phyloP scores from a whole-genome alignment of 164 flowering plant species.

The Vitis cinerea region DNA sequence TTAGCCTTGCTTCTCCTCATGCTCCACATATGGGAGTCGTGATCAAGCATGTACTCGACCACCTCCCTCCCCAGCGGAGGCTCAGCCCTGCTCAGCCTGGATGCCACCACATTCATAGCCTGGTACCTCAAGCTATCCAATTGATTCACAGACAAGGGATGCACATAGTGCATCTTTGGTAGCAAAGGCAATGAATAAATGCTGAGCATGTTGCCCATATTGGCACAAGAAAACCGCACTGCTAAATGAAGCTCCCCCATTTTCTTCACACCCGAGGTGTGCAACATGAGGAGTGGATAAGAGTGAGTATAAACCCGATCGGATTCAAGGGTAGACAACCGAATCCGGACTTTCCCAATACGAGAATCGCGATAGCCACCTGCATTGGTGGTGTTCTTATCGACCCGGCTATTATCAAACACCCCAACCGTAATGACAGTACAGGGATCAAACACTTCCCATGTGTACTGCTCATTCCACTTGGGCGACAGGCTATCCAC shows the following conservation, averaged over 20 bases:
- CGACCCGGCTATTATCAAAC: slow-evolving; percentile 49
- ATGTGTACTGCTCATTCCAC: slow-evolving; percentile 77
- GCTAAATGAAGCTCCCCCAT: slow-evolving; percentile 78
- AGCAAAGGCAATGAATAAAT: slow-evolving; percentile 54
- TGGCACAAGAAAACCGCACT: slow-evolving; percentile 53
- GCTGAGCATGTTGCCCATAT: slow-evolving; percentile 47
- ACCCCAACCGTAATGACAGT: slow-evolving; percentile 65
- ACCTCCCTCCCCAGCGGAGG: slow-evolving; percentile 63
- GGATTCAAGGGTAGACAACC: slow-evolving; percentile 58
- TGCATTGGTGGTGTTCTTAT: slow-evolving; percentile 24
- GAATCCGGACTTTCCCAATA: slow-evolving; percentile 63
- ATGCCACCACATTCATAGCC: slow-evolving; percentile 50
- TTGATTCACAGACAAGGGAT: slow-evolving; percentile 50
- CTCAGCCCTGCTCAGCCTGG: slow-evolving; percentile 54
- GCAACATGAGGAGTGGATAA: slow-evolving; percentile 58
- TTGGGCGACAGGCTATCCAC: slow-evolving; percentile 47
- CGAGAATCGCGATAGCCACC: slow-evolving; percentile 36
- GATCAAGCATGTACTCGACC: slow-evolving; percentile 73
- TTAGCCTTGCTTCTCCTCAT: slow-evolving; percentile 75
- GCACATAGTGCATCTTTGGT: slow-evolving; percentile 66
- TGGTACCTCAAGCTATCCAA: slow-evolving; percentile 51
- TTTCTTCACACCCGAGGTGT: slow-evolving; percentile 61
- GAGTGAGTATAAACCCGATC: slow-evolving; percentile 63
- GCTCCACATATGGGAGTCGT: slow-evolving; percentile 70
- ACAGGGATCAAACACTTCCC: slow-evolving; percentile 75